phyloP scores from a whole-genome alignment of 1,284 basidiomycete genomes.

The Paramarasmius palmivorus region DNA sequence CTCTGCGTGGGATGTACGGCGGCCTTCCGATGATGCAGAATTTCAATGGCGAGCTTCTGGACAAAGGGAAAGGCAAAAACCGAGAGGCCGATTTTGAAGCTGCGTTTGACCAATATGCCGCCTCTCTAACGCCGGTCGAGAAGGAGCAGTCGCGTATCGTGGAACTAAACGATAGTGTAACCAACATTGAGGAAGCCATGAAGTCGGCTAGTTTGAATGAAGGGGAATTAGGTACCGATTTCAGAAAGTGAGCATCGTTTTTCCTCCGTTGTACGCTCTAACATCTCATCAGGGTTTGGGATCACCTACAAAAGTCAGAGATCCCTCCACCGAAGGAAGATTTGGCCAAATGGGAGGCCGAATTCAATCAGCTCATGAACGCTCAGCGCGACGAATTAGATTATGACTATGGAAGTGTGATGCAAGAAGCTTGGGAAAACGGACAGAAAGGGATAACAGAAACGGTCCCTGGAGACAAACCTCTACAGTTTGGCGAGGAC shows the following conservation, averaged over 20 bases:
- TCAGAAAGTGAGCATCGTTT: slow-evolving; percentile 42
- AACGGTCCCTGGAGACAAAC: slow-evolving; percentile 34
- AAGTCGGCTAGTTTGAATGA: slow-evolving; percentile 34
- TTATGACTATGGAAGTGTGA: slow-evolving; percentile 55
- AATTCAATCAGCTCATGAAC: slow-evolving; percentile 82
- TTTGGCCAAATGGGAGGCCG: slow-evolving; percentile 84
- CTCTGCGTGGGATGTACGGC: slow-evolving; percentile 2
- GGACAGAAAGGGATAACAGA: slow-evolving; percentile 47
- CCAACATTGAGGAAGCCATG: slow-evolving; percentile 42
- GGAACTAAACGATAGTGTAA: slow-evolving; percentile 48
- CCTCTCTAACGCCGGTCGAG: slow-evolving; percentile 44
- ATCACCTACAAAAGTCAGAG: slow-evolving; percentile 57
- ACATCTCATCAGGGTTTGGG: slow-evolving; percentile 51
- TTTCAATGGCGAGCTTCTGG: slow-evolving; percentile 13
- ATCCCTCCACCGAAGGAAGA: slow-evolving; percentile 61
- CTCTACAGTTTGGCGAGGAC: slow-evolving; percentile 62
- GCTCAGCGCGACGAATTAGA: slow-evolving; percentile 64
- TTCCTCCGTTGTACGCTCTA: neutral
- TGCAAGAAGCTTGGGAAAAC: slow-evolving; percentile 66
- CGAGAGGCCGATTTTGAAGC: slow-evolving; percentile 78
- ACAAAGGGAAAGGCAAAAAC: slow-evolving; percentile 72
- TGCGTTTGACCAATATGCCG: slow-evolving; percentile 65
- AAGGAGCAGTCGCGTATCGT: slow-evolving; percentile 50
- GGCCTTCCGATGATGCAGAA: slow-evolving; percentile 9
- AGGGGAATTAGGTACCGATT: slow-evolving; percentile 31